A percentile compares a stretch with the other conserved stretches of the same genome.
Conservation (phyloP, 2,329 filamentous ascomycete genomes). For the Botrytis sinoallii region DNA sequence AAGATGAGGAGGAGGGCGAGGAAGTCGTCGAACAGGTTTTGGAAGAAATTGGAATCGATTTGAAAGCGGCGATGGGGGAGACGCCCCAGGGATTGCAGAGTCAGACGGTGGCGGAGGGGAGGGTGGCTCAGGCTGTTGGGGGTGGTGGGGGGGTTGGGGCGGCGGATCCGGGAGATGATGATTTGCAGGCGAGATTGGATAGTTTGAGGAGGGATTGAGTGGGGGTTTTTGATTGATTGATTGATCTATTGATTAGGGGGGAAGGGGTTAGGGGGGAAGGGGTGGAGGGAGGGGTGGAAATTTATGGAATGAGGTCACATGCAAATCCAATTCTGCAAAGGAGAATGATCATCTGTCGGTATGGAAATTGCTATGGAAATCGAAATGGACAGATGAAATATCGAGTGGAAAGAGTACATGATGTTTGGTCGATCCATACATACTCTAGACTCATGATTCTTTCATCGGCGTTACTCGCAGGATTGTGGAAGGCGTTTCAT, state of each 20-base stretch:
- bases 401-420: constrained; percentile 79
- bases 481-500: neutral
- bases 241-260: neutral
- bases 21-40: constrained; percentile 95
- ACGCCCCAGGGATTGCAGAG: constrained; percentile 82
- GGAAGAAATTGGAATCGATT: constrained; percentile 93
- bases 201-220: constrained; percentile 53
- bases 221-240: constrained; percentile 55
- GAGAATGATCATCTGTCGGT: constrained; percentile 90
- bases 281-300: neutral
- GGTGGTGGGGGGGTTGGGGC: constrained; percentile 58
- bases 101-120: constrained; percentile 66
- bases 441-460: too few species aligned
- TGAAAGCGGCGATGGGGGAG: constrained; percentile 85
- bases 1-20: constrained; percentile 90
- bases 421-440: constrained; percentile 68
- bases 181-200: constrained; percentile 89
- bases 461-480: constrained; percentile 1
- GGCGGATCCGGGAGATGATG: constrained; percentile 68
- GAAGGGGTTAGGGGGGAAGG: too few species aligned
- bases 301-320: constrained; percentile 95
- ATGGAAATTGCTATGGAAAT: constrained; percentile 99
- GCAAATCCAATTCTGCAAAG: constrained; percentile 86
- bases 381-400: constrained; percentile 88
- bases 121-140: constrained; percentile 83